A percentile compares a stretch with the other conserved stretches of the same genome.
phyloP scores from a whole-genome alignment of 306 rosid species.

The Styphnolobium japonicum region DNA sequence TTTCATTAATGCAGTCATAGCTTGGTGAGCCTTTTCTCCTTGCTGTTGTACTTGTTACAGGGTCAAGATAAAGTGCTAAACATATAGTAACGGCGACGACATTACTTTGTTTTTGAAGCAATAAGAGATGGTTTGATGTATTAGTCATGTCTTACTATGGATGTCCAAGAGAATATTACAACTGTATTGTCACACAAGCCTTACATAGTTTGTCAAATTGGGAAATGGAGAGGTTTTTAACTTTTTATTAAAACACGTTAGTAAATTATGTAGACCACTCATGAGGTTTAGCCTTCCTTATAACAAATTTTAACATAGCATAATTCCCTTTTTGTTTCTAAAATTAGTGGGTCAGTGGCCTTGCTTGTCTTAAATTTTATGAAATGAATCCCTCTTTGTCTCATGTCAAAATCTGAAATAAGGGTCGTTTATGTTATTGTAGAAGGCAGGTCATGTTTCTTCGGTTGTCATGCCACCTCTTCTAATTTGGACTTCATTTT shows the following conservation, averaged over 20 bases:
- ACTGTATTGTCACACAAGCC: conserved; percentile 1
- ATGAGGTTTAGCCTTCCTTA: neutral
- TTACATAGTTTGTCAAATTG: neutral
- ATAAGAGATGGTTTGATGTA: neutral
- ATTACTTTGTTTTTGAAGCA: neutral
- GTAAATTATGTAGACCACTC: neutral
- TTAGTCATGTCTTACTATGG: neutral
- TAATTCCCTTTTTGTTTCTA: neutral
- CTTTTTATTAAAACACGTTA: neutral
- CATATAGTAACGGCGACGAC: neutral
- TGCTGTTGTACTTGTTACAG: neutral
- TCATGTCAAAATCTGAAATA: neutral
- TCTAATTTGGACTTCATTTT: neutral
- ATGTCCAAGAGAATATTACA: neutral
- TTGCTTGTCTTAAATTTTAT: neutral
- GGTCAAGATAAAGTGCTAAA: neutral
- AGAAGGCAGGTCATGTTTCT: neutral
- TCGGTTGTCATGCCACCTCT: neutral
- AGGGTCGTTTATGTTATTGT: neutral
- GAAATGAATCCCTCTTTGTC: neutral
- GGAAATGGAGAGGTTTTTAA: neutral
- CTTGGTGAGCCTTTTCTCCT: neutral
- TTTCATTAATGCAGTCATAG: neutral
- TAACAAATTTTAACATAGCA: neutral
- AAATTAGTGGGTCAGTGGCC: neutral